These are phyloP conservation scores for Dissophora globulifera DNA, from an alignment of 192 early-diverging fungal species.

Conservation along the genomic window DNA sequence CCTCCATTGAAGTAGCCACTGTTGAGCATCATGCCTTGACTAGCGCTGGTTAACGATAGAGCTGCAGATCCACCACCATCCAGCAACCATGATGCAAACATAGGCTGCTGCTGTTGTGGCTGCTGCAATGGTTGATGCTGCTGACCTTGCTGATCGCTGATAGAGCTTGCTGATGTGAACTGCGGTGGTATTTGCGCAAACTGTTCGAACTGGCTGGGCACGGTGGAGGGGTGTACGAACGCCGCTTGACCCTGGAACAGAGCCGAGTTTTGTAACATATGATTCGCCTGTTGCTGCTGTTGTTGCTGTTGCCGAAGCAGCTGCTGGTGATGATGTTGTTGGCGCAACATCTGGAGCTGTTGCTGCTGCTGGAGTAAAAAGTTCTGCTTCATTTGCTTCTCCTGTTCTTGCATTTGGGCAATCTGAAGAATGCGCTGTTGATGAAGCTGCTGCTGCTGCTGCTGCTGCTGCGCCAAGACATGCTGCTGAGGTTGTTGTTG, in stretches of 20 bases:
- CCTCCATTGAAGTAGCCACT: neutral
- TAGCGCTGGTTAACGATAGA: neutral
- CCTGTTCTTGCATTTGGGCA: constrained; percentile 8
- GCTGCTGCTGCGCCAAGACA: constrained; percentile 16
- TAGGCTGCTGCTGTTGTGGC: constrained; percentile 14
- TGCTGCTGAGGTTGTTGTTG: constrained; percentile 21
- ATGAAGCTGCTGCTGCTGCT: constrained; percentile 14
- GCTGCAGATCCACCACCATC: neutral
- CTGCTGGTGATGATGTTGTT: constrained; percentile 16
- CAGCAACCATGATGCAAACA: neutral
- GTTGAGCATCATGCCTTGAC: neutral
- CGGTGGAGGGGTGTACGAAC: neutral
- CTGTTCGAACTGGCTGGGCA: neutral
- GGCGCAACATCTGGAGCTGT: constrained; percentile 3
- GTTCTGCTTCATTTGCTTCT: constrained; percentile 9
- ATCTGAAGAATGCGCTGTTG: constrained; percentile 19
- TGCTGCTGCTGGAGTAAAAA: constrained; percentile 16
- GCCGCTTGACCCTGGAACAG: constrained; percentile 6
- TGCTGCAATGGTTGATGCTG: neutral
- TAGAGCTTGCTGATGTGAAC: neutral
- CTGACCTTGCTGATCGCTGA: constrained; percentile 7
- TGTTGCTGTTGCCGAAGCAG: constrained; percentile 2
- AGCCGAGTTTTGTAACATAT: constrained; percentile 8
- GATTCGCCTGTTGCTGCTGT: neutral
- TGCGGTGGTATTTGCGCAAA: neutral